Base-by-base conservation (phyloP, 2,329 filamentous ascomycete genomes). In the Colletotrichum sp. region DNA sequence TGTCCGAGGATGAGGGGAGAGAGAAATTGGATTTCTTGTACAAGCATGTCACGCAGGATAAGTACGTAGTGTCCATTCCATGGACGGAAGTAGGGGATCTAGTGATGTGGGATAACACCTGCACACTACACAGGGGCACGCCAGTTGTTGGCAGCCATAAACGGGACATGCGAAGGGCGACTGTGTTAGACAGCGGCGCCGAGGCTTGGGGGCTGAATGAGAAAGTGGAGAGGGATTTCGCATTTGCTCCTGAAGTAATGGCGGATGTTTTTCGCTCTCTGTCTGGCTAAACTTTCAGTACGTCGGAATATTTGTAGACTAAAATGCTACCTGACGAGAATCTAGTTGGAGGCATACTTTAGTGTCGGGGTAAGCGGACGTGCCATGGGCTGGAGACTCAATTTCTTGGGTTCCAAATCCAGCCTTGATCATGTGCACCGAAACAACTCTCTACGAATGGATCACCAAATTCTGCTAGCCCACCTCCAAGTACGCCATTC, bases 101-200 rank as follows among this genome's bases (percentile, higher is more conserved):
- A 72, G 80, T 92, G 19, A 85, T 90, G 22, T 92, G 91, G 91
- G 91, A 93, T 78, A 92, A 92, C 79, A 88, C 88, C 0, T 87
- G 85, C 65, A 88, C 89, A 19, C 86, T 92, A 85, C 90, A 93
- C 81, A 82, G 90, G 8, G 83, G 84, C 2, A 90, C 90, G 0
- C 80, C 80, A 0, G 91, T 89, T 75, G 85, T 86, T 76, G 87
- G 88, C 0, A 87, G 85, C 78, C 88, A 85, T 79, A 83, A 80
- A 74, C 83, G 90, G 52, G 90, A 92, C 80, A 85, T 92, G 86
- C 82, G 91, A 63, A 83, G 91, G 75, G 88, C 89, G 7, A 92
- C 90, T 2, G 90, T 92, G 2, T 87, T 91, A 79, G 90, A 87
- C 66, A 81, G 81, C 52, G 82, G 84, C 6, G 70, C 79, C 3